Evolutionary conservation across 257 asterid genomes (phyloP), one percentile per base, ranked within the genome.

Genomic region (Primulina huaijiensis): DNA sequence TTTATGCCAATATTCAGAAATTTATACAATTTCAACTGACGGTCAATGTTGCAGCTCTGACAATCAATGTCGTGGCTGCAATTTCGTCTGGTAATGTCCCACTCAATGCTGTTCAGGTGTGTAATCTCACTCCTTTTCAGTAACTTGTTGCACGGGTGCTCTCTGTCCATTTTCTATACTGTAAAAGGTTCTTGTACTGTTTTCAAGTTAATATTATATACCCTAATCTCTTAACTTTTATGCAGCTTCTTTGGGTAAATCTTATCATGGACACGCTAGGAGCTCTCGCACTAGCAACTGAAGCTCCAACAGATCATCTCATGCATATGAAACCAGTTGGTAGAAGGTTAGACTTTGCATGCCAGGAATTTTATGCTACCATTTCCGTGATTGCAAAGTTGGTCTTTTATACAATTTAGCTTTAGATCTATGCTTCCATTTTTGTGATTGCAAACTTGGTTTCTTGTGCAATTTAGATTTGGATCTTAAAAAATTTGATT

Each of bases 261-360:
- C 97, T 93, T 60, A 93, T 93, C 70, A 93, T 93, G 98, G 98
- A 93, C 78, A 93, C 98, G 20, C 87, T 93, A 25, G 98, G 98
- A 55, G 98, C 98, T 29, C 95, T 93, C 43, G 98, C 98, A 64
- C 83, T 93, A 67, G 98, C 97, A 50, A 93, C 98, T 0, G 98
- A 93, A 63, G 90, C 94, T 74, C 97, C 98, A 23, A 93, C 98
- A 2, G 96, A 93, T 79, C 96, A 93, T 76, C 94, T 93, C 72
- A 93, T 93, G 98, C 76, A 46, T 12, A 82, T 95, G 77, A 46
- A 84, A 64, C 98, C 98, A 8, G 98, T 93, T 72, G 97, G 98
- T 75, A 83, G 97, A 87, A 90, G 96, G 98, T 92, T 63, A 75
- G 89, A 68, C 72, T 72, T 67, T 31, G 29, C 46, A 65, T 56